phyloP scores from a whole-genome alignment of 805 yeast species.

The Middelhovenomyces tepae region DNA sequence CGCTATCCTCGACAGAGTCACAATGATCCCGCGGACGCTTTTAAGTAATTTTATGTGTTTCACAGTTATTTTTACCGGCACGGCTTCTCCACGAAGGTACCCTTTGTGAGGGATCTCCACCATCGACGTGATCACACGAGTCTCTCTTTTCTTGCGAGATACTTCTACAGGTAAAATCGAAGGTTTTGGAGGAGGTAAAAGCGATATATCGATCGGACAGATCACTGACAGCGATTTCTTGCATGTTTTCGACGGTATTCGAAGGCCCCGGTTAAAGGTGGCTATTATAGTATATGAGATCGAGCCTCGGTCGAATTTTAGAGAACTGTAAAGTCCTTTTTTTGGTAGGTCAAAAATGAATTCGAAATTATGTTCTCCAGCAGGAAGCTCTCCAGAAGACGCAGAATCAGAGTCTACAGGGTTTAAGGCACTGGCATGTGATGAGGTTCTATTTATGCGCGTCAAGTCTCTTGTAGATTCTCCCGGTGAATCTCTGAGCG shows the following conservation, averaged over 20 bases:
- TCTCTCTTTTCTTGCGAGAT: slow-evolving; percentile 31
- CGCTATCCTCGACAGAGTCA: slow-evolving; percentile 74
- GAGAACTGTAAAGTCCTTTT: slow-evolving; percentile 60
- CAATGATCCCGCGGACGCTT: slow-evolving; percentile 63
- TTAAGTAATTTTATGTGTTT: slow-evolving; percentile 64
- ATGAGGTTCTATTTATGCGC: too few relatives aligned
- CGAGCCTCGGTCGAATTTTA: slow-evolving; percentile 81
- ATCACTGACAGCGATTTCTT: slow-evolving; percentile 53
- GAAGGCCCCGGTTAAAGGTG: slow-evolving; percentile 19
- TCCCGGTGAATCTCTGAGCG: too few relatives aligned
- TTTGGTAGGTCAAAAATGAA: slow-evolving; percentile 75
- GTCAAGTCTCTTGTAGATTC: too few relatives aligned
- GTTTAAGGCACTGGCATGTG: background rate
- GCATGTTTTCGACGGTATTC: slow-evolving; percentile 25
- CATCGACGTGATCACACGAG: slow-evolving; percentile 30
- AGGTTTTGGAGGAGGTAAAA: slow-evolving; percentile 57
- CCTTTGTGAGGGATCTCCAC: slow-evolving; percentile 55
- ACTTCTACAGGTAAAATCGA: slow-evolving; percentile 56
- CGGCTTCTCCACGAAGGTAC: slow-evolving; percentile 65
- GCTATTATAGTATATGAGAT: slow-evolving; percentile 58
- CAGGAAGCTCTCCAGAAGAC: slow-evolving; percentile 9
- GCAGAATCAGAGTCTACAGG: background rate
- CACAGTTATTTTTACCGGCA: slow-evolving; percentile 61
- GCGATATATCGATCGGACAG: slow-evolving; percentile 67
- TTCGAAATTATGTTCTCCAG: slow-evolving; percentile 82